Conservation (phyloP, 1,139 yeast genomes). For the Saccharomyces hybrid region DNA sequence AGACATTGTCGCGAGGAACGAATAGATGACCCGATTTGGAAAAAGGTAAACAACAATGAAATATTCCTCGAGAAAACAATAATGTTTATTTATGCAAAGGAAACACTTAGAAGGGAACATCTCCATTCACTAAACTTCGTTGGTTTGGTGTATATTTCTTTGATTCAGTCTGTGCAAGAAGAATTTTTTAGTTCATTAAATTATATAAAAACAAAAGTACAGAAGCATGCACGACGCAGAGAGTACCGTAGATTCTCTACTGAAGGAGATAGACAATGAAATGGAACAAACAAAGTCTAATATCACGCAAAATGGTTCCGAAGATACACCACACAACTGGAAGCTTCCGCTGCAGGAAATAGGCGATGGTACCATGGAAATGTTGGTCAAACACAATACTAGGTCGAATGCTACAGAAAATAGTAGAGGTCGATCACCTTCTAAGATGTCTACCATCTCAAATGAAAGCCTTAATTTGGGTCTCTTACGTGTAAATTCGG, state of each 20-base stretch:
- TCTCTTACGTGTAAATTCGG: not conserved
- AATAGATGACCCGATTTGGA: not conserved
- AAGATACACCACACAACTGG: slow-evolving; percentile 2
- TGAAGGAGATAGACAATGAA: slow-evolving; percentile 20
- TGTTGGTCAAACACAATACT: slow-evolving; percentile 24
- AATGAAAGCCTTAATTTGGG: not conserved
- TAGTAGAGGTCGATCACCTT: not conserved
- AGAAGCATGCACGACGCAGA: slow-evolving; percentile 6
- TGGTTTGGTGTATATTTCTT: not conserved
- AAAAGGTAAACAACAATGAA: not conserved
- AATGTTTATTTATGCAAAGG: not conserved
- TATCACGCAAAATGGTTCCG: slow-evolving; percentile 3
- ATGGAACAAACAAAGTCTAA: slow-evolving; percentile 6
- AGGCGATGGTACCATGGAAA: slow-evolving; percentile 30
- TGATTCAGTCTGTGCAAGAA: not conserved
- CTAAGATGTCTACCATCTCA: not conserved
- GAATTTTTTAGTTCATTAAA: not conserved
- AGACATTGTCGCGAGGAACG: not conserved
- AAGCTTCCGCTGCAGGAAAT: slow-evolving; percentile 22
- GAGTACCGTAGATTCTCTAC: slow-evolving; percentile 17
- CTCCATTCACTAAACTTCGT: not conserved
- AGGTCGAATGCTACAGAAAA: not conserved
- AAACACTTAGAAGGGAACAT: not conserved
- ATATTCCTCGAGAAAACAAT: not conserved
- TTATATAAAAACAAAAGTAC: not conserved